These are phyloP conservation scores for Myochromella boudieri DNA, from an alignment of 768 basidiomycete genomes.

Conservation along the genomic window DNA sequence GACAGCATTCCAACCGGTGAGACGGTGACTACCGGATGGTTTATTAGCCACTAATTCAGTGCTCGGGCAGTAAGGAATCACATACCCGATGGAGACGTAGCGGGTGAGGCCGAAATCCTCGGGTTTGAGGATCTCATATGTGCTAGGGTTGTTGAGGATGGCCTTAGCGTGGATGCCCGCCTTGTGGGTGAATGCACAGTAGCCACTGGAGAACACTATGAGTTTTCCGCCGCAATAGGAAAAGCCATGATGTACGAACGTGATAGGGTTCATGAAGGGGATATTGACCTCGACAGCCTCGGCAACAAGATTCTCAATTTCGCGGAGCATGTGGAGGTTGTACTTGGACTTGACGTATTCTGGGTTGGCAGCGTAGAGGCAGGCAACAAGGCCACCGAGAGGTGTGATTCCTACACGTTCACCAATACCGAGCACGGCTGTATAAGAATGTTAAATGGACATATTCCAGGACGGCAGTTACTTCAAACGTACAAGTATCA, in stretches of 20 bases:
- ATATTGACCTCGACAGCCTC: slow-evolving; percentile 98
- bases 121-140: slow-evolving; percentile 98
- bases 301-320: slow-evolving; percentile 98
- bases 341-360: slow-evolving; percentile 99
- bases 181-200: slow-evolving; percentile 99
- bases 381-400: slow-evolving; percentile 94
- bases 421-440: slow-evolving; percentile 94
- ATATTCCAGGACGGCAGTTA: background rate
- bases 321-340: slow-evolving; percentile 94
- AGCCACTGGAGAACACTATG: slow-evolving; percentile 77
- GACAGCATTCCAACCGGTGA: slow-evolving; percentile 99
- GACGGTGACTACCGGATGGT: slow-evolving; percentile 63
- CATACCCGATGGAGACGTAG: slow-evolving; percentile 94
- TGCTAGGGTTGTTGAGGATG: slow-evolving; percentile 98
- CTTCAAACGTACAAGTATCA: slow-evolving; percentile 77
- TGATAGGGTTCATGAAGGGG: slow-evolving; percentile 96
- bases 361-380: slow-evolving; percentile 94
- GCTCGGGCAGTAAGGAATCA: slow-evolving; percentile 3
- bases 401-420: slow-evolving; percentile 99
- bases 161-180: slow-evolving; percentile 99
- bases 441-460: slow-evolving; percentile 6
- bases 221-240: no score
- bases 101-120: slow-evolving; percentile 98
- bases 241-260: slow-evolving; percentile 43
- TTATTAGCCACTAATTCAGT: background rate